A percentile compares a stretch with the other conserved stretches of the same genome.
These are phyloP conservation scores for Cutaneotrichosporon sp. DNA, from an alignment of 1,284 basidiomycete species.

Conservation along the genomic window DNA sequence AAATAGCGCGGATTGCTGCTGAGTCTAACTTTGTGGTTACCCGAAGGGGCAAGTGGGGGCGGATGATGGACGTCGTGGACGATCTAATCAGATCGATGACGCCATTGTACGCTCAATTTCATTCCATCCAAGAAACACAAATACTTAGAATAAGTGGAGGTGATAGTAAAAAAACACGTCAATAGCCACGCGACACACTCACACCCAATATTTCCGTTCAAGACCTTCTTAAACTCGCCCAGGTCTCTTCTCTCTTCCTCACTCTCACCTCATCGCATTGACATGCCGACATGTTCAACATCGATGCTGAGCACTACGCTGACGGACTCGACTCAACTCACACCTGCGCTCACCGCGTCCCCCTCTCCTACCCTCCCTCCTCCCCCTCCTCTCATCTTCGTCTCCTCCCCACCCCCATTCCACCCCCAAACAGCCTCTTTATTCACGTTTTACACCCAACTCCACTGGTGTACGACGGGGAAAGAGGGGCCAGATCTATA, in stretches of 20 bases:
- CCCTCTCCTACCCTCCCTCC: neutral
- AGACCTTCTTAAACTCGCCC: neutral
- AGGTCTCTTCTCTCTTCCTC: neutral
- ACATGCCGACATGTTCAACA: neutral
- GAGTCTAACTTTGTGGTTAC: too few species aligned
- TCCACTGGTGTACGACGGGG: constrained; percentile 46
- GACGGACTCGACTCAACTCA: neutral
- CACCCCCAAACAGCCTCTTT: constrained; percentile 33
- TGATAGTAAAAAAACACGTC: neutral
- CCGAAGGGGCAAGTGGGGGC: neutral
- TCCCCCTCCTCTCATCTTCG: neutral
- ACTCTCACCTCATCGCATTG: neutral
- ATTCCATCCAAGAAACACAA: neutral
- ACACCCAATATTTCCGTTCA: constrained; percentile 5
- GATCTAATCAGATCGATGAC: neutral
- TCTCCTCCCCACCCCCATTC: neutral
- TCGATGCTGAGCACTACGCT: neutral
- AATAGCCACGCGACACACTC: neutral
- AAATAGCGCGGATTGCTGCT: too few species aligned
- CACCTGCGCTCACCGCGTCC: neutral
- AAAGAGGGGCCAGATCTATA: constrained; percentile 46
- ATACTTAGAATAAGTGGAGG: too few species aligned
- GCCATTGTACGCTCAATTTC: neutral
- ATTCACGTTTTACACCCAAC: constrained; percentile 50
- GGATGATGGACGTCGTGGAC: neutral